These are phyloP conservation scores for Mycena rosella DNA, from an alignment of 768 basidiomycete species.

Conservation along the genomic window DNA sequence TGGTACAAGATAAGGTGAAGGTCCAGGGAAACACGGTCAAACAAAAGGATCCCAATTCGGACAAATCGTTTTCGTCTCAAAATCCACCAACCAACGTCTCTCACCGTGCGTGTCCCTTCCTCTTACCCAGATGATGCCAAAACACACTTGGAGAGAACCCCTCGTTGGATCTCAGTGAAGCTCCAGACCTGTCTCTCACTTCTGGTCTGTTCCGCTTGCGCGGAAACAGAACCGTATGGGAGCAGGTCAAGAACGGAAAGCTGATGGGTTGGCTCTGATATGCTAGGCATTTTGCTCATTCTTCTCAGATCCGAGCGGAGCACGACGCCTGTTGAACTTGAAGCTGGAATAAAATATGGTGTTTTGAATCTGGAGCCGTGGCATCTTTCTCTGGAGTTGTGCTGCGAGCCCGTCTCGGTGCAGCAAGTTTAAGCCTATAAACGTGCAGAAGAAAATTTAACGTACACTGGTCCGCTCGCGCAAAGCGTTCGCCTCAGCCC, in stretches of 20 bases:
- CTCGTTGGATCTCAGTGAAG: slow-evolving; percentile 53
- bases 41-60: background rate
- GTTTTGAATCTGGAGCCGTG: no score
- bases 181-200: slow-evolving; percentile 47
- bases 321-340: no score
- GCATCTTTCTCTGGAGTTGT: no score
- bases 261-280: slow-evolving; percentile 54
- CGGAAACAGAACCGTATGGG: slow-evolving; percentile 59
- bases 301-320: no score
- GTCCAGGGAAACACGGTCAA: slow-evolving; percentile 5
- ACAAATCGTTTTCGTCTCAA: no score
- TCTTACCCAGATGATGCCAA: slow-evolving; percentile 56
- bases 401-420: no score
- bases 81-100: no score
- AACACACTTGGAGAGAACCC: slow-evolving; percentile 50
- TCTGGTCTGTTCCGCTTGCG: slow-evolving; percentile 54
- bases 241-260: slow-evolving; percentile 71
- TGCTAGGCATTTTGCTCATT: background rate
- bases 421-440: no score
- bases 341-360: no score
- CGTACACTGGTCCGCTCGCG: no score
- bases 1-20: slow-evolving; percentile 20
- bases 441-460: no score
- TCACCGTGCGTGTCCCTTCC: background rate
- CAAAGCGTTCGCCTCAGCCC: no score